Evolutionary conservation across 306 rosid genomes (phyloP), one percentile per base, ranked within the genome.

Genomic region (Vigna unguiculata): DNA sequence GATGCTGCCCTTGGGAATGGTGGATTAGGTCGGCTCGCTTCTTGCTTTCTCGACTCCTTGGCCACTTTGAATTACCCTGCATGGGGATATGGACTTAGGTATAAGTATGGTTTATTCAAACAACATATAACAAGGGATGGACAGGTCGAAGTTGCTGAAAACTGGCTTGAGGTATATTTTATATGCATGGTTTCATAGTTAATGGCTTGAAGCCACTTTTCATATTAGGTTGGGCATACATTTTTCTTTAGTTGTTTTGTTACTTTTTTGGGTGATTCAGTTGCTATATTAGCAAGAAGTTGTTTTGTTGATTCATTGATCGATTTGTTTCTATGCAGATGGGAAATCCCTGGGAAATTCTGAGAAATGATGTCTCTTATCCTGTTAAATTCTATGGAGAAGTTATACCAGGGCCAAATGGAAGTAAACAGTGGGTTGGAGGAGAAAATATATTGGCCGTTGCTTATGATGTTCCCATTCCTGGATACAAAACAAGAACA

Each of bases 1-100:
- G 97, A 95, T 87, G 96, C 96, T 69, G 98, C 98, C 25, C 97
- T 95, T 59, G 98, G 98, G 75, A 95, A 95, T 55, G 97, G 98
- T 24, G 98, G 97, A 72, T 88, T 95, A 69, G 98, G 97, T 43
- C 86, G 98, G 41, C 96, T 94, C 55, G 98, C 98, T 79, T 95
- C 98, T 57, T 95, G 97, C 86, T 95, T 95, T 83, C 52, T 95
- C 83, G 98, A 95, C 86, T 95, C 98, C 38, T 81, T 95, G 86
- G 98, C 97, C 82, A 92, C 98, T 5, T 83, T 95, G 62, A 89
- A 95, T 75, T 95, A 95, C 81, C 96, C 98, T 51, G 98, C 97
- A 76, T 95, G 98, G 96, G 98, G 97, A 64, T 95, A 95, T 80
- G 98, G 98, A 80, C 93, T 95, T 17, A 85, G 98, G 81, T 95